Evolutionary conservation across 176 grass and related monocot species (phyloP).

Genomic region (Aechmea fasciata): DNA sequence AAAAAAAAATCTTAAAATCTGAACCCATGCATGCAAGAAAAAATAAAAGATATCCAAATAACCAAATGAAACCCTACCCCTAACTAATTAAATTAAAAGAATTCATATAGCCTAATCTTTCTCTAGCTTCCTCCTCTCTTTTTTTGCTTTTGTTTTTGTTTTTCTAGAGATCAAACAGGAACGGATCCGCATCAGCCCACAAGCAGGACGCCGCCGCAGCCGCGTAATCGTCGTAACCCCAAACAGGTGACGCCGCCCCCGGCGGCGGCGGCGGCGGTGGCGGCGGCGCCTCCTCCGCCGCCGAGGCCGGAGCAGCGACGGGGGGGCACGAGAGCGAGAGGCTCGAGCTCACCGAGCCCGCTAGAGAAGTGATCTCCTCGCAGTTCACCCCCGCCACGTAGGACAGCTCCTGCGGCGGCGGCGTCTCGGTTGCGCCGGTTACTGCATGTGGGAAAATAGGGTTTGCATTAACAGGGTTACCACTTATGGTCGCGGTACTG

Average conservation of each 20-base stretch:
- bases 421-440: conserved; percentile 23
- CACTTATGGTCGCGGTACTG: too few species aligned
- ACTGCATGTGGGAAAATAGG: background rate
- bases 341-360: conserved; percentile 22
- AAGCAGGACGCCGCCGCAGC: conserved; percentile 30
- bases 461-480: background rate
- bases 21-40: too few species aligned
- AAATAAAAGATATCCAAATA: too few species aligned
- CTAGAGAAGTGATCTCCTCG: conserved; percentile 27
- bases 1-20: too few species aligned
- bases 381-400: conserved; percentile 1
- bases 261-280: conserved; percentile 7
- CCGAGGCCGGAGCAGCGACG: background rate
- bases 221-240: conserved; percentile 55
- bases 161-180: conserved; percentile 52
- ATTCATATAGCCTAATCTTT: background rate
- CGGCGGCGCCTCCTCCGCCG: background rate
- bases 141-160: background rate
- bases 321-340: conserved; percentile 8
- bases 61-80: too few species aligned
- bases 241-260: conserved; percentile 12
- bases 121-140: too few species aligned
- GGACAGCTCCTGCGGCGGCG: conserved; percentile 34
- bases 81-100: background rate
- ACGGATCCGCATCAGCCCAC: conserved; percentile 63